Base-by-base conservation (phyloP, 768 basidiomycete species). In the Podaxis sp. region DNA sequence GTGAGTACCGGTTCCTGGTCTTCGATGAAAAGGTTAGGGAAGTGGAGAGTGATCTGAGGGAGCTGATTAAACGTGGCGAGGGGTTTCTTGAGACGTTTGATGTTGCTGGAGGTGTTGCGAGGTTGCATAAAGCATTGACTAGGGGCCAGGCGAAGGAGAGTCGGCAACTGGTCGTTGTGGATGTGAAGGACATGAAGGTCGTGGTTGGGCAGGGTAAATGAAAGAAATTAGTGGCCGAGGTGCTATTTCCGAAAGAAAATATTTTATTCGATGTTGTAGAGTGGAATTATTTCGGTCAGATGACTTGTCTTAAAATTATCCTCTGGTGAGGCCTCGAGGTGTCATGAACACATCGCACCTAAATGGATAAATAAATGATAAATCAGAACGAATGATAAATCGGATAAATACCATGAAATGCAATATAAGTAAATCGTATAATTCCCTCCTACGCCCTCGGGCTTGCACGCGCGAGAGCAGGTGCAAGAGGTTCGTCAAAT, bases 11-110 rank as follows among this genome's bases (percentile, higher is more conserved):
- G 5, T 90, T 91, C 66, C 67, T 91, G 5, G 84, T 86, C 56
- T 73, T 86, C 4, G 80, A 80, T 1, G 87, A 88, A 64, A 82
- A 78, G 51, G 76, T 76, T 0, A 74, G 80, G n/a, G 78, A 83
- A 38, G 67, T 77, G 0, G 79, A 81, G 18, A 70, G 68, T 4
- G 82, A 82, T 23, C 71, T 84, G 21, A 76, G 79, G 58, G 84
- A 84, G 14, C 68, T 89, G 46, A 75, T 90, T 54, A 73, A 74
- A 52, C 73, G 82, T 35, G 88, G 83, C 0, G 82, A 79, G 13
- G 90, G 83, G 0, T 76, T 80, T n/a, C 79, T 85, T 51, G 89
- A 91, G 65, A 78, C 74, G 37, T 86, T 90, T 61, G 79, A 85
- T 50, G 75, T 86, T 5, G 73, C 75, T 38, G 70, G 68, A 0